Evolutionary conservation across 805 yeast species (phyloP), one percentile per base, ranked within the genome.

Genomic region (Pichia nakasei): DNA sequence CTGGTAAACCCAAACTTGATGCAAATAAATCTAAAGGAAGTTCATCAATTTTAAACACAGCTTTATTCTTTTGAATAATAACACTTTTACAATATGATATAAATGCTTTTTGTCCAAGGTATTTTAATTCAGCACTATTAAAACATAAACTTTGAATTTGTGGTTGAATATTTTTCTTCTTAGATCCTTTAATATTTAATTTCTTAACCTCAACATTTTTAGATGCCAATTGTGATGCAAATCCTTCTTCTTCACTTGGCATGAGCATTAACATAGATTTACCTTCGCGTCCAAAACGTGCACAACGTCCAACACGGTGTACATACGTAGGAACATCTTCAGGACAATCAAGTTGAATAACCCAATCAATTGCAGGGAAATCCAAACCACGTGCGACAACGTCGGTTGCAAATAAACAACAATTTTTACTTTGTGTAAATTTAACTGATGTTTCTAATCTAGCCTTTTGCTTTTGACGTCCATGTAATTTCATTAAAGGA

Each of bases 321-420:
- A 87, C 85, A 61, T 88, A 87, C 0, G 96, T 88, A 26, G 88
- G 86, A 2, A 78, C 73, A 61, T 85, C 95, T 58, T 87, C 96
- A 0, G 96, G 96, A 54, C 94, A 85, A 58, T 87, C 96, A 1
- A 86, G 72, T 60, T 87, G 96, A 9, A 87, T 69, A n/a, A 87
- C 95, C 96, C 96, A 87, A 57, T 88, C 94, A 40, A 87, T 85
- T 6, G 89, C 85, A 0, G 96, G 96, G 63, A 88, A 86, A 61
- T 87, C 96, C 35, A 87, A 74, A 17, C 96, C 96, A 59, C 96
- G 70, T 1, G 96, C 95, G 12, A 86, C 95, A 37, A 87, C 82
- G 64, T 87, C 96, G 0, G 96, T 87, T 0, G 95, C 93, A 57
- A 87, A 79, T 39, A 87, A 65, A 65, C 95, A 86, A 15, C 85